Evolutionary conservation across 257 asterid genomes (phyloP).

Genomic region (Solanum etuberosum): DNA sequence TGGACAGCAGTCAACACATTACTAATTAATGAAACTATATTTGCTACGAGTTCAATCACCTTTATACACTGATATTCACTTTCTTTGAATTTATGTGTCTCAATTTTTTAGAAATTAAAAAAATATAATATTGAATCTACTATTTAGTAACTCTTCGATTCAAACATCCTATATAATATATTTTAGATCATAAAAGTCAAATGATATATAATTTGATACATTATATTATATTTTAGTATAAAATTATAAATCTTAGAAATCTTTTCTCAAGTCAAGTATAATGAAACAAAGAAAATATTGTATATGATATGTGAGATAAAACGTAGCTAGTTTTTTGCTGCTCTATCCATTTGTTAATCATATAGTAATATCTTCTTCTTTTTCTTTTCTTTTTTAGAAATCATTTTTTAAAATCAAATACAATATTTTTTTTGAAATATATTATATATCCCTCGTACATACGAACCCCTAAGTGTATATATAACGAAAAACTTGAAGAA

Average conservation of each 20-base stretch:
- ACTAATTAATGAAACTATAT: neutral
- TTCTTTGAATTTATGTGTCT: neutral
- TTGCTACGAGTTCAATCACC: neutral
- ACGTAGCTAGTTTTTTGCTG: neutral
- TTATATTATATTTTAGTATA: neutral
- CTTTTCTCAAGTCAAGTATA: neutral
- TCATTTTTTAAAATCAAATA: neutral
- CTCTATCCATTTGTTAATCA: neutral
- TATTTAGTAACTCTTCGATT: neutral
- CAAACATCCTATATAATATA: neutral
- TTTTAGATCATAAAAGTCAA: neutral
- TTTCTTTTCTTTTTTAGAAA: neutral
- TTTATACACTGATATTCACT: neutral
- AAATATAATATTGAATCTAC: neutral
- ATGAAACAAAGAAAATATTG: neutral
- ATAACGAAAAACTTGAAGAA: neutral
- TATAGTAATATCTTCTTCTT: neutral
- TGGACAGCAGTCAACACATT: neutral
- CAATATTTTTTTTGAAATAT: neutral
- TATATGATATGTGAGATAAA: neutral
- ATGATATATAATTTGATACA: neutral
- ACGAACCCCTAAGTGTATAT: neutral
- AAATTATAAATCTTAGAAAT: neutral
- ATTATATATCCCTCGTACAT: neutral
- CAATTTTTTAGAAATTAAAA: neutral